Base-by-base conservation (phyloP, 768 basidiomycete species). In the Asterophora lycoperdoides region DNA sequence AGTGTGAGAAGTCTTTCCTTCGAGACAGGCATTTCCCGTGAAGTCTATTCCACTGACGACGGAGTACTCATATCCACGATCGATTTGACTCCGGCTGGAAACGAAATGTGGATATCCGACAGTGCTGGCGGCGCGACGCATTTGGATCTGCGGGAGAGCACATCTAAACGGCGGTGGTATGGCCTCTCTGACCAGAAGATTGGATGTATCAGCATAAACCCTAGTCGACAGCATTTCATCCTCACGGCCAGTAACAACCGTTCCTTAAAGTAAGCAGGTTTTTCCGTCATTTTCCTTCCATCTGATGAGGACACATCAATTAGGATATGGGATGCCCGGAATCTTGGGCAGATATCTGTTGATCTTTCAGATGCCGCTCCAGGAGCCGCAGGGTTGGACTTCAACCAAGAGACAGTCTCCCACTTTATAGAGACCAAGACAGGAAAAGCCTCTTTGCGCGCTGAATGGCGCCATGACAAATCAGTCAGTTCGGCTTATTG, bases 71-170 rank as follows among this genome's bases (percentile, higher is more conserved):
- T 91, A 20, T 79, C 76, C n/a, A 83, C 80, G 55, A 71, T 92
- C 43, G 90, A 93, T 53, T 57, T 89, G 10, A 65, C 78, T 0
- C 80, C 83, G 0, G 68, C 70, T 2, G 89, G 90, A 0, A 70
- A 84, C 42, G 89, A 91, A 60, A 78, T 93, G 76, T 93, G 90
- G 90, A 75, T 92, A 45, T 87, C 88, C 1, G 90, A 93, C 61
- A 74, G 70, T 2, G 55, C 66, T 6, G 90, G 90, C 13, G 84
- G 88, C 18, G 71, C 80, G 4, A 87, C 85, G 6, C 89, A 89
- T 53, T 66, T 88, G 17, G 90, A 93, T 62, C 67, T 91, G 32
- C 83, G 90, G 13, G 76, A 87, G 59, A 69, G 74, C 40, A 75
- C 71, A 53, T 72, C 73, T 1, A 77, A 77, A 30, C 73, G 75